Evolutionary conservation across 1,284 basidiomycete species (phyloP), one percentile per base, ranked within the genome.

Genomic region (Phylloboletellus chloephorus): DNA sequence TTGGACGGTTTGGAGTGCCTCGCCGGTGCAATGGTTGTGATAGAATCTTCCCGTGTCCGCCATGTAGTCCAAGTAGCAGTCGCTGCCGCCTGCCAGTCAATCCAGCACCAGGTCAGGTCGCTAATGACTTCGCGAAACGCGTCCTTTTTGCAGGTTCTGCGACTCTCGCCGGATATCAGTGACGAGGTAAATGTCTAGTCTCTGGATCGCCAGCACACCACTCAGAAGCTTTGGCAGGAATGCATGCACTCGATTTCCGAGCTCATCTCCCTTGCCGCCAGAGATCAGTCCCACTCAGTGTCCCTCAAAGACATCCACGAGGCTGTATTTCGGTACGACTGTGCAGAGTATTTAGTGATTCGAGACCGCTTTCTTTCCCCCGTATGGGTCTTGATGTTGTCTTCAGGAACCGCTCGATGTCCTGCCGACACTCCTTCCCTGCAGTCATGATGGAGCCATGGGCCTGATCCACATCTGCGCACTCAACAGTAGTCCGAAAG

Each of bases 401-500:
- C 20, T 26, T 16, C 16, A 60, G 58, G 61, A 60, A 19, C 56
- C 61, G 3, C 53, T 60, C 10, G 46, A 49, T 6, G n/a, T 64
- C 28, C 54, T 60, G 29, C 52, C 56, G 5, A 22, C 7, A n/a
- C 32, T 60, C 11, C 49, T 60, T 30, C 43, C 60, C 17, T 60
- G 52, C 16, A 17, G 22, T 22, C 37, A 41, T 5, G 48, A 56
- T 33, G 52, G 50, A 3, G 47, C 60, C 22, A 32, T 37, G 13
- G 49, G 50, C 34, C 12, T 60, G 34, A 43, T 63, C 15, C 46
- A 26, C 29, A 16, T 22, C 11, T 59, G 56, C n/a, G 61, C 49
- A 16, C 25, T 42, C 29, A 25, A 36, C 5, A 37, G 31, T 6
- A 60, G 46, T 26, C 46, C 79, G 0, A 83, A 80, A 51, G 83